Base-by-base conservation (phyloP, 2,329 filamentous ascomycete species). In the Amauroascus verrucosus region DNA sequence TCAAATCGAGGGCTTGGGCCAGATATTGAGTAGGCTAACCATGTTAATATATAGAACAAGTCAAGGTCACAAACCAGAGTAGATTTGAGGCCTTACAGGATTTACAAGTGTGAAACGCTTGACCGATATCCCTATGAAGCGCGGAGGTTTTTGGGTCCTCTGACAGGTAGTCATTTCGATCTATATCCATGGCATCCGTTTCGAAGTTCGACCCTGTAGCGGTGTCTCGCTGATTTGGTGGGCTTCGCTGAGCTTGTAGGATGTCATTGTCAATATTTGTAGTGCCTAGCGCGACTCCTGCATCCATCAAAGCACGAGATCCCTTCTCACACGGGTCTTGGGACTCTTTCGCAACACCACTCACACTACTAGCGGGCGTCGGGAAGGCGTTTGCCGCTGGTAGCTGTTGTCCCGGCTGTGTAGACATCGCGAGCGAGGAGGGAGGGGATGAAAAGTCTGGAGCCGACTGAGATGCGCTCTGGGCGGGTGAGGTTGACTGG, bases 1-100 rank as follows among this genome's bases (percentile, higher is more conserved):
- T 84, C 77, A 62, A 81, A 70, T 57, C 75, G 73, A 49, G 75
- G 72, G 63, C 81, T 77, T 57, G 81, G 81, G 62, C 72, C 73
- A 58, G 78, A 76, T 56, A 71, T 65, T 61, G 69, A 67, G 71
- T 70, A 64, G 67, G 69, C 71, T 73, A 67, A 69, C 55, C 59
- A 65, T 65, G 72, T 75, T 72, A 75, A 74, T 67, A 70, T 63
- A 9, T 5, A 61, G 62, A 62, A 56, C 57, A 51, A 62, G 60
- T 41, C 60, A 62, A 62, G 59, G 57, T 59, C 51, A 64, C 64
- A 69, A 58, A 59, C 61, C 56, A 62, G 62, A 65, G 63, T 64
- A 63, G 63, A 62, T 65, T 65, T 64, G 63, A 57, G 48, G 48
- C 59, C 73, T 75, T 75, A 75, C 73, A 70, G 64, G 68, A 71